Percentiles rank a stretch among this genome's conserved stretches.
Evolutionary conservation across 139 green algal species (phyloP).

Genomic region (Eudorina sp.): DNA sequence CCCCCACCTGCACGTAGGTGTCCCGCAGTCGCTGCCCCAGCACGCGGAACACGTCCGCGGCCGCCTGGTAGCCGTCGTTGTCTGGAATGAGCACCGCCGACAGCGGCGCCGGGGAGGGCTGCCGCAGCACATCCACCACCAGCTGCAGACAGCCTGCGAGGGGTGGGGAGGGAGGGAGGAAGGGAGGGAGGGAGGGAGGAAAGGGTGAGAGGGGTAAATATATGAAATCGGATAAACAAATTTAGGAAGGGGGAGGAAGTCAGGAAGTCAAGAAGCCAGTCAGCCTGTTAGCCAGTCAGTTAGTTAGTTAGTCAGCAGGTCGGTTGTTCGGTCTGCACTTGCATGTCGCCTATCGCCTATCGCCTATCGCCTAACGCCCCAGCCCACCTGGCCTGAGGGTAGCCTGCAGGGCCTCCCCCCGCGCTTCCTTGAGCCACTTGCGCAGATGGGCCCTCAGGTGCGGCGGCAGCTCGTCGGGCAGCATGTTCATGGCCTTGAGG

Average conservation of each 20-base stretch:
- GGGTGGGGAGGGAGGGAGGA: background rate
- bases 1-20: slow-evolving; percentile 47
- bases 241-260: too few species aligned
- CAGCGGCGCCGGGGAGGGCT: background rate
- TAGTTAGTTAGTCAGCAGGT: too few species aligned
- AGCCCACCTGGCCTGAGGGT: slow-evolving; percentile 32
- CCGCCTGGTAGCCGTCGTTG: slow-evolving; percentile 11
- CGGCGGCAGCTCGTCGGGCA: slow-evolving; percentile 40
- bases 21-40: slow-evolving; percentile 39
- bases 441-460: slow-evolving; percentile 12
- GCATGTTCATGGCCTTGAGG: slow-evolving; percentile 48
- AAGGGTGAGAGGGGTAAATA: background rate
- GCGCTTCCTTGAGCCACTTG: slow-evolving; percentile 25
- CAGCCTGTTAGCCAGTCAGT: too few species aligned
- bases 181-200: background rate
- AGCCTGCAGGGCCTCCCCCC: slow-evolving; percentile 30
- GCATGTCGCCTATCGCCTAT: too few species aligned
- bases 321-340: too few species aligned
- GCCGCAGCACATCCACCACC: slow-evolving; percentile 40
- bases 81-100: background rate
- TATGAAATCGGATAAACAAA: background rate
- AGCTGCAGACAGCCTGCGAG: slow-evolving; percentile 42
- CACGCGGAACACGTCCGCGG: slow-evolving; percentile 41
- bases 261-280: too few species aligned
- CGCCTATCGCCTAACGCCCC: background rate